phyloP scores from a whole-genome alignment of 306 rosid species.

The Quercus mongolica region DNA sequence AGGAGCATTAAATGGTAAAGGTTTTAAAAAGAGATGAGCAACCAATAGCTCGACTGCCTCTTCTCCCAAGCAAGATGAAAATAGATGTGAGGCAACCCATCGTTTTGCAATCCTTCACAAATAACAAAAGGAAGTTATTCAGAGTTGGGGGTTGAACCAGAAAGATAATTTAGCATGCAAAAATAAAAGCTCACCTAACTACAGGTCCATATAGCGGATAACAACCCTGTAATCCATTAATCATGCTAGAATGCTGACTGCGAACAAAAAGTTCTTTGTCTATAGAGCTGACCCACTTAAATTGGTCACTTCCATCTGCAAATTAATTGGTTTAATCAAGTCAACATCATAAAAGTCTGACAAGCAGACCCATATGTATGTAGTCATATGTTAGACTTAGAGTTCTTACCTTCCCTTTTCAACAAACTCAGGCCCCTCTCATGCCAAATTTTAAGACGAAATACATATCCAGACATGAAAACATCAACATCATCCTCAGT shows the following conservation, averaged over 20 bases:
- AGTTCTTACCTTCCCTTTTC: constrained; percentile 54
- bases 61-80: constrained; percentile 87
- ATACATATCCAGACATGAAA: constrained; percentile 80
- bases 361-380: neutral
- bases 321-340: constrained; percentile 22
- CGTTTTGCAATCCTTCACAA: constrained; percentile 87
- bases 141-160: constrained; percentile 20
- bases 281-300: constrained; percentile 46
- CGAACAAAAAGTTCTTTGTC: constrained; percentile 69
- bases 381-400: constrained; percentile 1
- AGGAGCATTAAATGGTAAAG: constrained; percentile 77
- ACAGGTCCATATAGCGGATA: constrained; percentile 74
- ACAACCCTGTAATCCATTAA: constrained; percentile 80
- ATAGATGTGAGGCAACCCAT: constrained; percentile 91
- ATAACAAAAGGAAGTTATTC: constrained; percentile 13
- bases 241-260: constrained; percentile 89
- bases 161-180: constrained; percentile 8
- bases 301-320: constrained; percentile 58
- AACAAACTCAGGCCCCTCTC: constrained; percentile 88
- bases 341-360: constrained; percentile 13
- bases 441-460: constrained; percentile 87
- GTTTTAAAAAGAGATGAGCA: constrained; percentile 72
- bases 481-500: constrained; percentile 77
- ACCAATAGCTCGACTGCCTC: constrained; percentile 91
- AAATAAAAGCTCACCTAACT: constrained; percentile 56